A percentile compares a stretch with the other conserved stretches of the same genome.
Conservation (phyloP, 306 rosid species). For the Senna siamea region DNA sequence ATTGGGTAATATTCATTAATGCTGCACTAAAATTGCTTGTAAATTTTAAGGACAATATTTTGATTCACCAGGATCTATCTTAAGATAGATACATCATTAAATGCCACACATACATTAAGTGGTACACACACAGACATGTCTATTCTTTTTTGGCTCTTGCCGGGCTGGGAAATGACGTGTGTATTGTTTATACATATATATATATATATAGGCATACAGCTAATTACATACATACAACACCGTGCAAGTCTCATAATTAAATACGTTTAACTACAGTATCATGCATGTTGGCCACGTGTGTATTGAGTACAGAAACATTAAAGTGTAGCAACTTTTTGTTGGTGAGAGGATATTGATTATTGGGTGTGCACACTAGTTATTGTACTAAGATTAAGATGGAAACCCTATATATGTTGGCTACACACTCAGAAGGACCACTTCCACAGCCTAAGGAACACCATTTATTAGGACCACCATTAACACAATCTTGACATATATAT, state of each 20-base stretch:
- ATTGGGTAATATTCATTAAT: too few relatives aligned
- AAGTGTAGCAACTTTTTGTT: background rate
- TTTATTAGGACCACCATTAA: conserved; percentile 49
- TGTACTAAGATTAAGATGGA: background rate
- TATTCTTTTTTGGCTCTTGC: background rate
- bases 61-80: too few relatives aligned
- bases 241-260: too few relatives aligned
- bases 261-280: conserved; percentile 24
- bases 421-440: conserved; percentile 59
- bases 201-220: too few relatives aligned
- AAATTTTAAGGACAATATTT: conserved; percentile 36
- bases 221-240: too few relatives aligned
- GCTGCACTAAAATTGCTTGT: conserved; percentile 14
- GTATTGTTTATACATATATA: too few relatives aligned
- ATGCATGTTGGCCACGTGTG: conserved; percentile 61
- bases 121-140: conserved; percentile 1
- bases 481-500: too few relatives aligned
- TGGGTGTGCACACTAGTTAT: background rate
- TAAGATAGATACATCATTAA: conserved; percentile 14
- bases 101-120: conserved; percentile 32
- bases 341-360: background rate
- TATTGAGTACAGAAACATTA: conserved; percentile 21
- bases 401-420: background rate
- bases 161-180: conserved; percentile 20
- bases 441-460: conserved; percentile 60